phyloP scores from a whole-genome alignment of 345 rosid species.

The Populus euphratica region DNA sequence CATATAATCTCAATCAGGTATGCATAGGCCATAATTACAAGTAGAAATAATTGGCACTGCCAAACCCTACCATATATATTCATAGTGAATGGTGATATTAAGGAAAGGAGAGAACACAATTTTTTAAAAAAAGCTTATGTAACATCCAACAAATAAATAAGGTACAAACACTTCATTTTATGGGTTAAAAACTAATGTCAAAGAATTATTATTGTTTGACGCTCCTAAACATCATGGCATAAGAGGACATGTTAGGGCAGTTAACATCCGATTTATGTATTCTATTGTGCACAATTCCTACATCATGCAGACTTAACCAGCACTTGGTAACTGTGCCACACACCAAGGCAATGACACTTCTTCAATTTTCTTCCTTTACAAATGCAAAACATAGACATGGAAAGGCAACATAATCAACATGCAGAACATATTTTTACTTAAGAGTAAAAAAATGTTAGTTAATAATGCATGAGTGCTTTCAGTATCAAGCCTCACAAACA shows the following conservation, averaged over 20 bases:
- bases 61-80: not conserved
- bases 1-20: not conserved
- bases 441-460: not conserved
- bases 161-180: not conserved
- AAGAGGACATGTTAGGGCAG: not conserved
- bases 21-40: too few relatives aligned
- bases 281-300: not conserved
- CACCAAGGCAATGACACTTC: not conserved
- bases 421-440: not conserved
- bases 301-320: not conserved
- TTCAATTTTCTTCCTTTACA: not conserved
- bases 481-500: not conserved
- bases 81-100: not conserved
- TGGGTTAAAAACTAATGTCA: not conserved
- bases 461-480: not conserved
- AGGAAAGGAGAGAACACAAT: not conserved
- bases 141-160: not conserved
- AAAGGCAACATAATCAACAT: not conserved
- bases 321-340: not conserved
- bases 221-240: not conserved
- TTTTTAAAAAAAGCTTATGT: not conserved
- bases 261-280: not conserved
- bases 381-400: not conserved
- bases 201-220: not conserved
- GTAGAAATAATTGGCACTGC: not conserved